A percentile compares a stretch with the other conserved stretches of the same genome.
Conservation (phyloP, 78 protist species). For the Chrysochromulina parva region DNA sequence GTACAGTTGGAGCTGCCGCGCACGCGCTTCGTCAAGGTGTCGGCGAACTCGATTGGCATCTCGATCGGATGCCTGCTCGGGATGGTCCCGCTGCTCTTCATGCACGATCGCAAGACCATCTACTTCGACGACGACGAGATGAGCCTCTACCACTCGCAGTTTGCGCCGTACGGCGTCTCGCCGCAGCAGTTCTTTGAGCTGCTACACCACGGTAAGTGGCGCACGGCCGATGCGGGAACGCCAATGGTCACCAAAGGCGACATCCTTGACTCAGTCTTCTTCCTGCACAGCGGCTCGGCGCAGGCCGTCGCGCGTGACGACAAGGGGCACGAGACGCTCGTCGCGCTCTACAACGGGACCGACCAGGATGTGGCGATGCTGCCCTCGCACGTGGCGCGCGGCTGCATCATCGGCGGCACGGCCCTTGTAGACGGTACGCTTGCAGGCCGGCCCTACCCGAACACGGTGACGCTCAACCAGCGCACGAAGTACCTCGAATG, state of each 20-base stretch:
- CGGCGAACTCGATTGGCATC: slow-evolving; percentile 8
- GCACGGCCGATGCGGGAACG: not conserved
- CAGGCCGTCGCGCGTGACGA: not conserved
- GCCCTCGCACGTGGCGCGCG: not conserved
- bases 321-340: not conserved
- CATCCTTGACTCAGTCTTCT: not conserved
- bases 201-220: not conserved
- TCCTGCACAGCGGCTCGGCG: not conserved
- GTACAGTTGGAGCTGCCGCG: not conserved
- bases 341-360: not conserved
- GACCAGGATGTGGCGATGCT: not conserved
- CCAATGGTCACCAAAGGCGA: not conserved
- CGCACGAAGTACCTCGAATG: not conserved
- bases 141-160: not conserved
- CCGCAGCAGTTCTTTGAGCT: not conserved
- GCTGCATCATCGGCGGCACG: slow-evolving; percentile 31
- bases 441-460: not conserved
- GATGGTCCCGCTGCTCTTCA: slow-evolving; percentile 27
- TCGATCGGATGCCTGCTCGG: slow-evolving; percentile 41
- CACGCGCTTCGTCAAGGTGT: not conserved
- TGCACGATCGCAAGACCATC: not conserved
- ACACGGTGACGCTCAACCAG: not conserved
- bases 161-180: not conserved
- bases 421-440: slow-evolving; percentile 14
- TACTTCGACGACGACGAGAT: not conserved